Evolutionary conservation across 768 basidiomycete genomes (phyloP).

Genomic region (Crucibulum laeve): DNA sequence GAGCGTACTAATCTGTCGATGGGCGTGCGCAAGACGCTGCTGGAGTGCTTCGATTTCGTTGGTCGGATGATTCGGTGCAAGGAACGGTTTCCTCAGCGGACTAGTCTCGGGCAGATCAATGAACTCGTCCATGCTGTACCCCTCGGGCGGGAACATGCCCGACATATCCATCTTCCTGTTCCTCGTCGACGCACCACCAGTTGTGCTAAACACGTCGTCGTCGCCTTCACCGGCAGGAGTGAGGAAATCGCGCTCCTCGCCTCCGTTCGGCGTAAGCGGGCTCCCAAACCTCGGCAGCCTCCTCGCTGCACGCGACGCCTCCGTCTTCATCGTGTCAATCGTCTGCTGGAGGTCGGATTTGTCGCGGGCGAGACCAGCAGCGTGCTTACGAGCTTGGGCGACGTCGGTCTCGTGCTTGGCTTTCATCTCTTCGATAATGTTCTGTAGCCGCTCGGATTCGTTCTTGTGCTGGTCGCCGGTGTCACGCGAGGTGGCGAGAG

Average conservation of each 20-base stretch:
- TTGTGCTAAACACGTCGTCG: slow-evolving; percentile 63
- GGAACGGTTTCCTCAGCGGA: slow-evolving; percentile 45
- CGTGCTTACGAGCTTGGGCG: slow-evolving; percentile 83
- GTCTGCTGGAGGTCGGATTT: slow-evolving; percentile 86
- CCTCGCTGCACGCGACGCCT: slow-evolving; percentile 60
- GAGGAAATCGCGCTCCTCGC: slow-evolving; percentile 38
- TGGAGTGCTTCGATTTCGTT: slow-evolving; percentile 82
- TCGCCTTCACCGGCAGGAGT: slow-evolving; percentile 58
- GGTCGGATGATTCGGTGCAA: slow-evolving; percentile 68
- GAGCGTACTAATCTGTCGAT: slow-evolving; percentile 79
- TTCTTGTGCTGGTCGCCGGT: slow-evolving; percentile 81
- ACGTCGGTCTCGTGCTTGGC: slow-evolving; percentile 93
- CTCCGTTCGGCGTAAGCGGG: slow-evolving; percentile 66
- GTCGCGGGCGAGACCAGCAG: slow-evolving; percentile 85
- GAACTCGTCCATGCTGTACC: slow-evolving; percentile 34
- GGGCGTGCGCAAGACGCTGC: slow-evolving; percentile 80
- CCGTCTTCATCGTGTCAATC: slow-evolving; percentile 72
- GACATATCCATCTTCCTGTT: slow-evolving; percentile 48
- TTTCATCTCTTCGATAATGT: slow-evolving; percentile 67
- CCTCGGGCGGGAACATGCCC: slow-evolving; percentile 35
- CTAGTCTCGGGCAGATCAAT: slow-evolving; percentile 63
- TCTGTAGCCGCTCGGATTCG: slow-evolving; percentile 70
- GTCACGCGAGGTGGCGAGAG: slow-evolving; percentile 71
- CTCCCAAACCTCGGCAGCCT: slow-evolving; percentile 64
- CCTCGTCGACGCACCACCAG: slow-evolving; percentile 59